Base-by-base conservation (phyloP, 2,329 filamentous ascomycete species). In the Fusarium nelsonii region DNA sequence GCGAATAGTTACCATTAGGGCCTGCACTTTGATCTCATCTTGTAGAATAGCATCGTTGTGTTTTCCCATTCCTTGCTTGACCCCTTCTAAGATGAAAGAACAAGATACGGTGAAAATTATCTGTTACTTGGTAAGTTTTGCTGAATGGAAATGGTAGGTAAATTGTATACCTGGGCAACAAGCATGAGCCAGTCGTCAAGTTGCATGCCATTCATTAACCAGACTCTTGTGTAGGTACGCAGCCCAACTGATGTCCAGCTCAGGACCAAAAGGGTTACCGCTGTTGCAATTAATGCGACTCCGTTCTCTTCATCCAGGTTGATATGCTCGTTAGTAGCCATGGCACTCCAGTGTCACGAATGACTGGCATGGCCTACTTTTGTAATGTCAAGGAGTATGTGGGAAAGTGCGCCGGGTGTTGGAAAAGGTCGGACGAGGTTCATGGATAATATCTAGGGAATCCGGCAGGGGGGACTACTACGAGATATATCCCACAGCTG, bases 171-270 rank as follows among this genome's bases (percentile, higher is more conserved):
- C 78, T 84, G 84, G 32, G 81, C 80, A 59, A 81, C 69, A 43
- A 86, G 65, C 84, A 87, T 86, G 65, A 86, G 76, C 83, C 84
- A 86, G 76, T 87, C 84, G 73, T 87, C 84, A n/a, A 76, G 63
- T 69, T 83, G 79, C 57, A 85, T 84, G 52, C 77, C 76, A 37
- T 81, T 83, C 63, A 81, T 84, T 65, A 85, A 71, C 23, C 80
- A 74, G 7, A 75, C 75, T 59, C 82, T 78, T 14, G 83, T 83
- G 72, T 84, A 84, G n/a, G 74, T 78, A 57, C 83, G 77, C 43
- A 85, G 72, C 15, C 75, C 72, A 37, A 84, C 79, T 30, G 82
- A 80, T 14, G 83, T 55, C 78, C 80, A 83, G 48, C 77, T 83
- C 18, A 83, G 63, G 18, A 65, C 67, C 45, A 84, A 75, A 44